phyloP scores from a whole-genome alignment of 2,329 filamentous ascomycete species.

The Trichoderma endophyticum region DNA sequence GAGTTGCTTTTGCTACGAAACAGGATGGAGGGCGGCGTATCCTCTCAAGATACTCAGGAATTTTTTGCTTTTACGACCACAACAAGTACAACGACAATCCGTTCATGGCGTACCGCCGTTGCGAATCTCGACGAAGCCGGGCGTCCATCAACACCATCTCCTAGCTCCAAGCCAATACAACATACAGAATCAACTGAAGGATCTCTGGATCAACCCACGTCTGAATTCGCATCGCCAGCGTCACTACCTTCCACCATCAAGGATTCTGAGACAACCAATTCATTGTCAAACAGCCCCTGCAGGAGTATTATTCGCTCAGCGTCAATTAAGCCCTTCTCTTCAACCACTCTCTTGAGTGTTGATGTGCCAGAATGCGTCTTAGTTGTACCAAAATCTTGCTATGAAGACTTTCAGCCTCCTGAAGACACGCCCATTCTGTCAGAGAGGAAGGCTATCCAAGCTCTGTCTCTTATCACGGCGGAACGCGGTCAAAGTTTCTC shows the following conservation, averaged over 20 bases:
- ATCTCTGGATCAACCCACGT: background rate
- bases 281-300: background rate
- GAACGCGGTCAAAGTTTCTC: constrained; percentile 31
- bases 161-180: too few relatives aligned
- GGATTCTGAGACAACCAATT: background rate
- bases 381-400: constrained; percentile 30
- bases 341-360: constrained; percentile 19
- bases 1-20: background rate
- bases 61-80: background rate
- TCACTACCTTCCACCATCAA: background rate
- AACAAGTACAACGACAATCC: background rate
- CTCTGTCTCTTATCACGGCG: constrained; percentile 16
- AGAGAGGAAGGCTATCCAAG: constrained; percentile 23
- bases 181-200: background rate
- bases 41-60: background rate
- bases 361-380: constrained; percentile 30
- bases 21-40: background rate
- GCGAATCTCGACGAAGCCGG: background rate
- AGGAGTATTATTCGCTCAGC: background rate
- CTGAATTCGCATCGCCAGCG: background rate
- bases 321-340: background rate
- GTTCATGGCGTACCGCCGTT: background rate
- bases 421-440: constrained; percentile 24
- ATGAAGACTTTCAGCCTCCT: constrained; percentile 31
- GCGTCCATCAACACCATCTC: background rate